Evolutionary conservation across 1,139 yeast species (phyloP).

Genomic region (Geotrichum fermentans): DNA sequence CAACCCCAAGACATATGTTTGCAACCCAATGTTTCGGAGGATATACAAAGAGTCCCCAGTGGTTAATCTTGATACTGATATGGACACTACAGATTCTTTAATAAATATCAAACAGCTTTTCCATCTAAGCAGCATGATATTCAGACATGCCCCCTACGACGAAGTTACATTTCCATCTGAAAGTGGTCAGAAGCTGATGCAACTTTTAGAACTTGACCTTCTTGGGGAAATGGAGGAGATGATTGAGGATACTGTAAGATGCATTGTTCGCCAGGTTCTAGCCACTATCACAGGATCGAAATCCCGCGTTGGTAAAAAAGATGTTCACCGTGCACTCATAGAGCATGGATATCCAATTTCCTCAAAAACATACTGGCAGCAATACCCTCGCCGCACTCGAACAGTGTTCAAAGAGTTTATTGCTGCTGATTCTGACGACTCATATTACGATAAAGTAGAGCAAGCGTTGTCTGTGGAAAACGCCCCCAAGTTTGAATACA

Average conservation of each 20-base stretch:
- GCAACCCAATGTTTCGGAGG: not conserved
- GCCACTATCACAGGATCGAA: not conserved
- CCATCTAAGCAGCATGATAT: conserved; percentile 15
- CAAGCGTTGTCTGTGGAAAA: not conserved
- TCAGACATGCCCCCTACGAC: conserved; percentile 19
- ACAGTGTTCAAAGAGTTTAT: conserved; percentile 8
- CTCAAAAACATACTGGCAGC: conserved; percentile 11
- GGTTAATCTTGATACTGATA: conserved; percentile 5
- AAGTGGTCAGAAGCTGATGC: not conserved
- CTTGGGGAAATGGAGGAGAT: conserved; percentile 9
- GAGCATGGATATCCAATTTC: conserved; percentile 3
- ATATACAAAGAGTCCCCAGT: not conserved
- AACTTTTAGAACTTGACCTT: conserved; percentile 1
- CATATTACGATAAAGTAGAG: conserved; percentile 10
- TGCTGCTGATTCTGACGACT: not conserved
- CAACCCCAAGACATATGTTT: not conserved
- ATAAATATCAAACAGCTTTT: conserved; percentile 15
- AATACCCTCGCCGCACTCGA: conserved; percentile 10
- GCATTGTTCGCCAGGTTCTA: conserved; percentile 5
- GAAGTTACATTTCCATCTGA: conserved; percentile 9
- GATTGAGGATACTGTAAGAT: conserved; percentile 10
- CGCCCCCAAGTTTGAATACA: not conserved
- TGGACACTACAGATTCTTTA: conserved; percentile 5
- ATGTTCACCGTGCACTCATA: not conserved
- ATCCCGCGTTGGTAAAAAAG: not conserved